These are phyloP conservation scores for Mortierella sp. DNA, from an alignment of 371 early-diverging fungal species.

Conservation along the genomic window DNA sequence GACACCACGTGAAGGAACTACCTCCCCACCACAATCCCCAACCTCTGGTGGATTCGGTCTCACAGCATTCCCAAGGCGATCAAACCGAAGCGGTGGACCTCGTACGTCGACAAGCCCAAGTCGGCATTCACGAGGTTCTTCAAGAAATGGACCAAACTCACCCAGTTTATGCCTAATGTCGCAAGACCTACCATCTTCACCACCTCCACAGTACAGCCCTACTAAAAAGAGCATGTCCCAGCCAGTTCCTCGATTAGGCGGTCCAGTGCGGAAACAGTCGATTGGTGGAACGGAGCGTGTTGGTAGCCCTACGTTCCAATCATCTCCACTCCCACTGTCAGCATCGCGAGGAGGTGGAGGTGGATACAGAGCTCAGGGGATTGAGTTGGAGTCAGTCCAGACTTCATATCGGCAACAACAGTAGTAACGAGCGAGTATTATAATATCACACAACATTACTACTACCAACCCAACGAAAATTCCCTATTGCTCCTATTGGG, in stretches of 20 bases:
- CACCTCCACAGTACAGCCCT: conserved; percentile 6
- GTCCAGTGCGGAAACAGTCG: conserved; percentile 8
- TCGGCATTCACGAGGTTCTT: conserved; percentile 12
- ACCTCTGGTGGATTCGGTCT: conserved; percentile 23
- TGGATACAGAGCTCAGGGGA: conserved; percentile 16
- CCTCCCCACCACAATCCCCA: conserved; percentile 15
- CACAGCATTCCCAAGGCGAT: not conserved
- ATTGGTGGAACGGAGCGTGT: not conserved
- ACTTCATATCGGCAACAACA: too few species aligned
- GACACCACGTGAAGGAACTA: conserved; percentile 23
- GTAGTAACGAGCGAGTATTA: too few species aligned
- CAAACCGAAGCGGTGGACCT: not conserved
- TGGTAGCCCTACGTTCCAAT: not conserved
- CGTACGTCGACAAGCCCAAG: not conserved
- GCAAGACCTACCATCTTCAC: not conserved
- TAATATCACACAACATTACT: too few species aligned
- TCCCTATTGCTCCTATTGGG: too few species aligned
- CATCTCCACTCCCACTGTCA: not conserved
- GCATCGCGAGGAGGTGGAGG: conserved; percentile 31
- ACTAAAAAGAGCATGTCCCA: not conserved
- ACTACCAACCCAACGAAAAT: too few species aligned
- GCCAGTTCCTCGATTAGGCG: conserved; percentile 14
- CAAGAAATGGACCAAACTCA: conserved; percentile 4
- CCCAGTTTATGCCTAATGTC: not conserved
- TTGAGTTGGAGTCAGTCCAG: conserved; percentile 7